Evolutionary conservation across 441 rosid species (phyloP).

Genomic region (Jatropha multifida): DNA sequence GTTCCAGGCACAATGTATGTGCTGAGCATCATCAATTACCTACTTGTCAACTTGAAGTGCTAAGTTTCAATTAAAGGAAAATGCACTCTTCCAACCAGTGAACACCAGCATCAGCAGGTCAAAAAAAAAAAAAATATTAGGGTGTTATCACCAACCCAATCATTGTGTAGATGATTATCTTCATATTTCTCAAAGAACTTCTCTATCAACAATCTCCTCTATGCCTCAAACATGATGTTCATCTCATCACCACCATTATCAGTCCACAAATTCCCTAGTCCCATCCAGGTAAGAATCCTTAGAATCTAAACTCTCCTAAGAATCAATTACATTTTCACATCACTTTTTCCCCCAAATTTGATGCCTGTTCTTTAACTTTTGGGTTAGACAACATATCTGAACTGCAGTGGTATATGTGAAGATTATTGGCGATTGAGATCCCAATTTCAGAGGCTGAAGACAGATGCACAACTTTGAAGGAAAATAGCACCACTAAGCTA

Average conservation of each 20-base stretch:
- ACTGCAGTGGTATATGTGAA: neutral
- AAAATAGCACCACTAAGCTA: too few species aligned
- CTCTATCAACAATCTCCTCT: neutral
- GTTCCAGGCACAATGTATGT: too few species aligned
- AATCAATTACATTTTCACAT: neutral
- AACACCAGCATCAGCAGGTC: too few species aligned
- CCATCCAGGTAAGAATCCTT: neutral
- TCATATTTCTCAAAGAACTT: neutral
- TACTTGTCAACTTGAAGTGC: too few species aligned
- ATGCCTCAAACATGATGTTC: neutral
- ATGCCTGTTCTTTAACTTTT: neutral
- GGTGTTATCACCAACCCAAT: neutral
- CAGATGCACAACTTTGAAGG: too few species aligned
- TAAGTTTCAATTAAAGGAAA: too few species aligned
- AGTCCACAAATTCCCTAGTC: neutral
- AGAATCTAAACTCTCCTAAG: neutral
- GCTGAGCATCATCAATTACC: too few species aligned
- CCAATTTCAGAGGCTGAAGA: neutral
- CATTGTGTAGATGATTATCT: neutral
- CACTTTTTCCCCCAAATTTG: neutral
- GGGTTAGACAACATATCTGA: neutral
- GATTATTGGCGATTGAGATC: neutral
- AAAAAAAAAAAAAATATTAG: too few species aligned
- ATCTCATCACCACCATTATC: neutral
- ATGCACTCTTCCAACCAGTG: too few species aligned